phyloP scores from a whole-genome alignment of 2,329 filamentous ascomycete species.

The Epichloe brachyelytri region DNA sequence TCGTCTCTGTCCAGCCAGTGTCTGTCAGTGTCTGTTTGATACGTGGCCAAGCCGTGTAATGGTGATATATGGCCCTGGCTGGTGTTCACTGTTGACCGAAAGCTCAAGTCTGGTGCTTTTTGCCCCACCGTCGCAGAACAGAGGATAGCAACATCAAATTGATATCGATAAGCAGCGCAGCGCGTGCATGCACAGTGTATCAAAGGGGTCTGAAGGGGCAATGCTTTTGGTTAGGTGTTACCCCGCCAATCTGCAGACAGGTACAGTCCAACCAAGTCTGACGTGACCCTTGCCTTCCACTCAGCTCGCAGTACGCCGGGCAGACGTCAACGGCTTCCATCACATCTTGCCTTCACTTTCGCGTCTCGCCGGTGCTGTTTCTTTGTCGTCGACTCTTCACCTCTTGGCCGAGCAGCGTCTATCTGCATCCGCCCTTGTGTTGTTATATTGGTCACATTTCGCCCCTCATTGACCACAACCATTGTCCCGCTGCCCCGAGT shows the following conservation, averaged over 20 bases:
- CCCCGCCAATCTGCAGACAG: constrained; percentile 22
- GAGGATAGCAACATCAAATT: too few relatives aligned
- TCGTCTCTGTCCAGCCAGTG: neutral
- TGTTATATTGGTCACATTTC: neutral
- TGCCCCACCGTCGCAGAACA: neutral
- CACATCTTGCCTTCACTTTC: neutral
- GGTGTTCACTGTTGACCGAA: too few relatives aligned
- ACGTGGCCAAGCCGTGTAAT: neutral
- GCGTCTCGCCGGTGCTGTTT: neutral
- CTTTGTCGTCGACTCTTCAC: neutral
- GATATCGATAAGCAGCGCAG: neutral
- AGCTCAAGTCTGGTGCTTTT: too few relatives aligned
- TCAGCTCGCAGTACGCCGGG: neutral
- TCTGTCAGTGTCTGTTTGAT: neutral
- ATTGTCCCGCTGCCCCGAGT: neutral
- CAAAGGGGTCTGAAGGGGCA: neutral
- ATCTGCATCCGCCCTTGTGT: neutral
- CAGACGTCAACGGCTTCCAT: neutral
- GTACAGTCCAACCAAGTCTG: neutral
- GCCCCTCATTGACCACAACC: neutral
- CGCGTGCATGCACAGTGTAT: neutral
- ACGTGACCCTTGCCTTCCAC: constrained; percentile 1
- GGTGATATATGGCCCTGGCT: too few relatives aligned
- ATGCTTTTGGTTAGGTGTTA: constrained; percentile 14
- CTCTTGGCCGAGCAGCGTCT: neutral